phyloP scores from a whole-genome alignment of 1,139 yeast genomes.

The Yamadazyma buinensis region DNA sequence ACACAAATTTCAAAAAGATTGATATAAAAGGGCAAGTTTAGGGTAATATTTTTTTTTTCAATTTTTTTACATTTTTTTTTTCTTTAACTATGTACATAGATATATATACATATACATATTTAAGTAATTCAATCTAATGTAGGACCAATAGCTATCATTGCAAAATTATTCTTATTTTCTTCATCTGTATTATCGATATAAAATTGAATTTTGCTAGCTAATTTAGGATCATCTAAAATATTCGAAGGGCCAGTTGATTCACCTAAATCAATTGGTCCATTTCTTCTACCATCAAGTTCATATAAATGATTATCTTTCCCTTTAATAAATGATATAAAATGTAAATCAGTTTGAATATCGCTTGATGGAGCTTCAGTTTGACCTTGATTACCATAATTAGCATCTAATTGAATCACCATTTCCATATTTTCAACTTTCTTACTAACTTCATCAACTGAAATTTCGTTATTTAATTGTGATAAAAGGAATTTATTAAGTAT shows the following conservation, averaged over 20 bases:
- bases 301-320: conserved; percentile 57
- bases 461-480: conserved; percentile 14
- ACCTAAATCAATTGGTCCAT: conserved; percentile 72
- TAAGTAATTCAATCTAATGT: too few relatives aligned
- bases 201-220: conserved; percentile 55
- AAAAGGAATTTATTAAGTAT: conserved; percentile 25
- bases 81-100: too few relatives aligned
- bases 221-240: conserved; percentile 49
- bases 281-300: conserved; percentile 87
- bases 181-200: conserved; percentile 65
- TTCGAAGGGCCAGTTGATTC: conserved; percentile 31
- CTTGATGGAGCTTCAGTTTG: conserved; percentile 79
- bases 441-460: conserved; percentile 36
- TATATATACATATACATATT: too few relatives aligned
- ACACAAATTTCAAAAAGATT: conserved; percentile 54
- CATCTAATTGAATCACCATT: conserved; percentile 42
- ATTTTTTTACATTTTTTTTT: background rate
- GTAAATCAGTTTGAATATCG: conserved; percentile 60
- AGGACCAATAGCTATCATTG: conserved; percentile 67
- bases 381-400: conserved; percentile 62
- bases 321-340: conserved; percentile 73
- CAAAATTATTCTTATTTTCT: conserved; percentile 56
- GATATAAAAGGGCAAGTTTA: conserved; percentile 89
- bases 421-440: conserved; percentile 54
- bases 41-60: conserved; percentile 8